These are phyloP conservation scores for Penicillium cosmopolitanum DNA, from an alignment of 495 filamentous ascomycete species.

Conservation along the genomic window DNA sequence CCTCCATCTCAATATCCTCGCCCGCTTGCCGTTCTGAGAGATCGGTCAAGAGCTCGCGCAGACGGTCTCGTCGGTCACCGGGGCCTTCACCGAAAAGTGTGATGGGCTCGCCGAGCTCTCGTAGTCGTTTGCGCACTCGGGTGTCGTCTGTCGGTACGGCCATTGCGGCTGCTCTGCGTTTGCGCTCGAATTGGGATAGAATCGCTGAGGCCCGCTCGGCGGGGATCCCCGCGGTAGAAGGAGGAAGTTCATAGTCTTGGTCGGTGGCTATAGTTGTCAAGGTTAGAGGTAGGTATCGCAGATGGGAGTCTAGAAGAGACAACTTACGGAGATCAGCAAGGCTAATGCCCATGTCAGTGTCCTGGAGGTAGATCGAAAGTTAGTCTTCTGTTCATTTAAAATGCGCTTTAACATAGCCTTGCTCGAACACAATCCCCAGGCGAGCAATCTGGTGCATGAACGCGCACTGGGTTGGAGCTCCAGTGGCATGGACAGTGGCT, in stretches of 20 bases:
- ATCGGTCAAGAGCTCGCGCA: conserved; percentile 78
- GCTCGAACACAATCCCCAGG: too few relatives aligned
- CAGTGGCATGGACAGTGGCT: not conserved
- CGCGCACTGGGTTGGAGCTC: too few relatives aligned
- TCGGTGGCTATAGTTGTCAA: conserved; percentile 64
- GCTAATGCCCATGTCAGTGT: conserved; percentile 71
- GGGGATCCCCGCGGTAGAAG: conserved; percentile 72
- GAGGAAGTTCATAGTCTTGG: conserved; percentile 81
- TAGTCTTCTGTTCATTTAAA: not conserved
- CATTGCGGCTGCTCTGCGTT: conserved; percentile 83
- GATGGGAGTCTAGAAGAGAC: not conserved
- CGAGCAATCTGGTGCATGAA: too few relatives aligned
- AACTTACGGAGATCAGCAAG: conserved; percentile 79
- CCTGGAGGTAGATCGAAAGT: conserved; percentile 33
- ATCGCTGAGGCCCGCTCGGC: conserved; percentile 88
- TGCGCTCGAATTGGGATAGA: conserved; percentile 85
- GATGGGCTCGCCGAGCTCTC: conserved; percentile 86
- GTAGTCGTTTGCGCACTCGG: conserved; percentile 76
- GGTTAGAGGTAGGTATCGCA: conserved; percentile 1
- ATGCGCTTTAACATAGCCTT: too few relatives aligned
- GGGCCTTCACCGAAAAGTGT: conserved; percentile 95
- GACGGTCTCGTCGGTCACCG: conserved; percentile 80
- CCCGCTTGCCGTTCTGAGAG: conserved; percentile 66
- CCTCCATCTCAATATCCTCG: conserved; percentile 69
- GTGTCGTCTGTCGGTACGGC: conserved; percentile 96